Base-by-base conservation (phyloP, 2,329 filamentous ascomycete genomes). In the Sclerotinia trifoliorum region DNA sequence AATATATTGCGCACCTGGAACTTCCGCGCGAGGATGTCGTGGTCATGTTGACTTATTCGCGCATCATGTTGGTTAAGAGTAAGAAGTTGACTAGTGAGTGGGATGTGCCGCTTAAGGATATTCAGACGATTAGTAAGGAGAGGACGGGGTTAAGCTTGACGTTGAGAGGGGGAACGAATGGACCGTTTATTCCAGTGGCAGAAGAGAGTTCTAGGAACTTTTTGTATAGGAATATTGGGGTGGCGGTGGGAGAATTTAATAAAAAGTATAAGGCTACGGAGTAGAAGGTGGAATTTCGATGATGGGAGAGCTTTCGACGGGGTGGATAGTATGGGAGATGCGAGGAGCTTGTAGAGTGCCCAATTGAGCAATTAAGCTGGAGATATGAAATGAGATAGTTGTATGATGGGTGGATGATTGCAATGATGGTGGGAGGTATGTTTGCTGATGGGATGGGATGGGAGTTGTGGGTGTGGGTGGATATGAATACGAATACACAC, bases 51-150 rank as follows among this genome's bases (percentile, higher is more conserved):
- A 97, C 92, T 13, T 95, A 91, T 78, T 85, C 87, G 71, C 88
- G 92, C 5, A 97, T 99, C 78, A 88, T 99, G 84, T 87, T 98
- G 67, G 92, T 99, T 71, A 87, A 93, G 73, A 93, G 91, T 64
- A 91, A 93, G 81, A 90, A 90, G 77, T 83, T 99, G 75, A 89
- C 88, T 65, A 94, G 89, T 24, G 94, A 98, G 80, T 99, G 95
- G 95, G 95, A 99, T 76, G 93, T 98, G 15, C 91, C 93, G 35
- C 84, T 99, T 72, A 97, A 95, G 77, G 95, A 99, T 78, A 88
- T 99, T 26, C 94, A 98, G 83, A 98, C 94, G 0, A 98, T 99
- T 72, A 91, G 90, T 57, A 99, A 98, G 82, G 96, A 99, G 83
- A 84, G 95, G 65, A 99, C 95, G 0, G 96, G 95, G 0, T 88